Evolutionary conservation across 768 basidiomycete genomes (phyloP).

Genomic region (Pholiota molesta): DNA sequence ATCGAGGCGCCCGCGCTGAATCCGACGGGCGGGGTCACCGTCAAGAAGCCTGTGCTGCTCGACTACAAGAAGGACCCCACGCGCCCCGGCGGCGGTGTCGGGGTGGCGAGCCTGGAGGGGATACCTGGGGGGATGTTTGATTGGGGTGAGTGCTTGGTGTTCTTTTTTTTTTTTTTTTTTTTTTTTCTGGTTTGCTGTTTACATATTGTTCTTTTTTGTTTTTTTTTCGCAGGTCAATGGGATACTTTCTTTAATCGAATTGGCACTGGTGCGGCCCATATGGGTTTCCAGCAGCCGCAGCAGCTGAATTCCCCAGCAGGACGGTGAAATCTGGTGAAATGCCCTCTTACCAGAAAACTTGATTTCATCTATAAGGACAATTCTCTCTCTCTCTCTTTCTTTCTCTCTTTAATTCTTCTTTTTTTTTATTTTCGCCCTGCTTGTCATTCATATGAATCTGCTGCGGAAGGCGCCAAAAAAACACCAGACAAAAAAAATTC

Average conservation of each 20-base stretch:
- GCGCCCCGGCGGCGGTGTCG: conserved; percentile 83
- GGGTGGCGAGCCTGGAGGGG: conserved; percentile 63
- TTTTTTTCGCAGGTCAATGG: conserved; percentile 85
- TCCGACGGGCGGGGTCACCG: conserved; percentile 73
- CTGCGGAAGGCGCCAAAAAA: too few relatives aligned
- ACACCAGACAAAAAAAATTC: too few relatives aligned
- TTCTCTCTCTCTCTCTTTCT: neutral
- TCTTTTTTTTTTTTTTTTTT: too few relatives aligned
- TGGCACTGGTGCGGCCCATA: conserved; percentile 17
- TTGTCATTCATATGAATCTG: too few relatives aligned
- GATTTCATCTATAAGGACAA: neutral
- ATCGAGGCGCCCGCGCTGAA: conserved; percentile 71
- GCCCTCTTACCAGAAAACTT: neutral
- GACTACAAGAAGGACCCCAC: conserved; percentile 80
- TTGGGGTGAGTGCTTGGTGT: conserved; percentile 73
- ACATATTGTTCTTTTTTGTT: too few relatives aligned
- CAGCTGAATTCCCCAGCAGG: conserved; percentile 3
- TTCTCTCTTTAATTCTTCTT: too few relatives aligned
- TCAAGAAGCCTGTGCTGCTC: conserved; percentile 55
- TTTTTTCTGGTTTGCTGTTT: too few relatives aligned
- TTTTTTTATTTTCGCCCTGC: too few relatives aligned
- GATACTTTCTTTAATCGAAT: conserved; percentile 79
- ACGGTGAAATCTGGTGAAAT: neutral
- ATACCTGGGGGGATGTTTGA: conserved; percentile 87
- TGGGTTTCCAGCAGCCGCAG: conserved; percentile 28